A percentile compares a stretch with the other conserved stretches of the same genome.
phyloP scores from a whole-genome alignment of 1,139 yeast genomes.

The Taphrina pruni region DNA sequence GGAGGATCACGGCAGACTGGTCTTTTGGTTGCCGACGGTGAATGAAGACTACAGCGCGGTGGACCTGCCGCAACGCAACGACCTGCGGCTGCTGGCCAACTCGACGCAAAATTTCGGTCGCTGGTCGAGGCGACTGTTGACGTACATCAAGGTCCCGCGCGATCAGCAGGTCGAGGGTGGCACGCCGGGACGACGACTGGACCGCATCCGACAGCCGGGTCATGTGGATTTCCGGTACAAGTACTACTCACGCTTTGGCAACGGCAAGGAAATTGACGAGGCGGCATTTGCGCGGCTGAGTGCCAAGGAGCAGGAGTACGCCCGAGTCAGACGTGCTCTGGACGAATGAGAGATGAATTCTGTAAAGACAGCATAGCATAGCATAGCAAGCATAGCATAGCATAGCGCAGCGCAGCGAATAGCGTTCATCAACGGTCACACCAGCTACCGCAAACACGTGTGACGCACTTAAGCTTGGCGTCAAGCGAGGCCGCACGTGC shows the following conservation, averaged over 20 bases:
- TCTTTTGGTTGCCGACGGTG: conserved; percentile 99
- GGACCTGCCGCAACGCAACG: conserved; percentile 61
- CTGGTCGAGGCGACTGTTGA: conserved; percentile 51
- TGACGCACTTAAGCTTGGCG: too few species aligned
- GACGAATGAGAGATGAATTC: neutral
- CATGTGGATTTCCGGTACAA: conserved; percentile 30
- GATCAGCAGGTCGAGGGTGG: neutral
- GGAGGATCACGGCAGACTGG: conserved; percentile 75
- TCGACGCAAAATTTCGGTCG: conserved; percentile 88
- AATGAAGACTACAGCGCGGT: conserved; percentile 78
- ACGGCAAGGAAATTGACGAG: conserved; percentile 23
- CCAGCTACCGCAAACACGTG: too few species aligned
- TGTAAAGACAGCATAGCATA: too few species aligned
- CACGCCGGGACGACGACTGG: neutral
- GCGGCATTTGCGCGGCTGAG: conserved; percentile 9
- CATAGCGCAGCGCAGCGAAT: too few species aligned
- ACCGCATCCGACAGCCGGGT: conserved; percentile 23
- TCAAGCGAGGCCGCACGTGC: too few species aligned
- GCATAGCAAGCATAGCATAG: neutral
- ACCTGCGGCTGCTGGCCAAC: conserved; percentile 60
- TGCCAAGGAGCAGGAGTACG: conserved; percentile 26
- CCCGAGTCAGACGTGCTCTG: neutral
- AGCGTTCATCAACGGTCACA: too few species aligned
- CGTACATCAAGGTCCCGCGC: conserved; percentile 17
- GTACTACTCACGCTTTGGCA: conserved; percentile 25